Evolutionary conservation across 352 stramenopile genomes (phyloP), one percentile per base, ranked within the genome.

Genomic region (Globisporangium iwayamae): DNA sequence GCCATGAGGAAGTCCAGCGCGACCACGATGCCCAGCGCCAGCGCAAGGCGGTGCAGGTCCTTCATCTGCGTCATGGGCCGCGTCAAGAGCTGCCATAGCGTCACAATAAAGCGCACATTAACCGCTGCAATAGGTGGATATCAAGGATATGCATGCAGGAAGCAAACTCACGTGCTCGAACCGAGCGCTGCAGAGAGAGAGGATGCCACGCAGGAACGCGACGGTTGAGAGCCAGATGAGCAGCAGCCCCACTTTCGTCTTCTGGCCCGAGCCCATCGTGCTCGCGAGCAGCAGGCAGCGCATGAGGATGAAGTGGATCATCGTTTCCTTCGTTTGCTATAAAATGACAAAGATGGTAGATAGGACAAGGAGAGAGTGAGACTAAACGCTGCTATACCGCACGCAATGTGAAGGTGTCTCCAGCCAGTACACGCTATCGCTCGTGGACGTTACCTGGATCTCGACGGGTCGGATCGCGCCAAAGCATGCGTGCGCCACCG

Each of bases 301-400:
- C 72, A 92, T 84, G 59, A 92, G 63, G 20, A 89, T 65, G 46
- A 90, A 92, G 48, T 87, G 81, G 55, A 92, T 78, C 60, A 92
- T 80, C 20, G 79, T 90, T 58, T 92, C 83, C 48, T 92, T 92
- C 25, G 83, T 90, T 76, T 89, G 83, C 71, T 92, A 32, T 16
- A 41, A 11, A 56, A 16, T 14, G 3, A 38, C 8, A 9, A 14
- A 41, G 9, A 41, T 10, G 36, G 11, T 11, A 54, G 48, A 54
- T 13, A 55, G 25, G n/a, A 61, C 22, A 38, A 13, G 7, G 20
- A 53, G 4, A 22, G 4, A 43, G 14, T 16, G 30, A 22, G 1
- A 20, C 16, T n/a, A 48, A 48, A 46, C 14, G 39, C 39, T 11
- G 11, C 0, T 46, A 8, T n/a, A 46, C 39, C 39, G 14, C 39